Percentiles rank a stretch among this genome's conserved stretches.
Evolutionary conservation across 768 basidiomycete genomes (phyloP).

Genomic region (Podaxis carcinomalis): DNA sequence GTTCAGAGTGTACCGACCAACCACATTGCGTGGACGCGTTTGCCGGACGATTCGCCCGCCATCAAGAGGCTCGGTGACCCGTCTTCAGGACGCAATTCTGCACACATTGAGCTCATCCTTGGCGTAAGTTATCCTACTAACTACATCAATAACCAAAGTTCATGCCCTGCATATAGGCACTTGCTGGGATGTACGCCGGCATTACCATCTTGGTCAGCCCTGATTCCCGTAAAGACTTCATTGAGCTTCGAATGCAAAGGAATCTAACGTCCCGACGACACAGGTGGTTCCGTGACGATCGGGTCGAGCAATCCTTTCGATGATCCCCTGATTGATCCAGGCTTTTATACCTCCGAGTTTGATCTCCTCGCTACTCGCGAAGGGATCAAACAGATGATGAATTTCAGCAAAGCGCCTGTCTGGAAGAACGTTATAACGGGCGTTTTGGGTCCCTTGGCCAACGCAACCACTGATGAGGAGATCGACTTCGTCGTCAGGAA

Average conservation of each 20-base stretch:
- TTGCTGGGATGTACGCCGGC: conserved; percentile 18
- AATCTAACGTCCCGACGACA: not conserved
- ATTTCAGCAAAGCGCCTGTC: conserved; percentile 18
- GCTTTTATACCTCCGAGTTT: conserved; percentile 10
- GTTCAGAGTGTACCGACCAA: not conserved
- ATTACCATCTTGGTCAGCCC: conserved; percentile 22
- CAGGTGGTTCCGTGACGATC: conserved; percentile 19
- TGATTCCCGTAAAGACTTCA: conserved; percentile 17
- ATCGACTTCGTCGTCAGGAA: conserved; percentile 16
- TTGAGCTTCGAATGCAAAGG: not conserved
- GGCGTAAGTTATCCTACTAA: not conserved
- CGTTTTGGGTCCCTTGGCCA: conserved; percentile 2
- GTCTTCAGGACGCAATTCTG: conserved; percentile 8
- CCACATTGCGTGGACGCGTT: conserved; percentile 11
- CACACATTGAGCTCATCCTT: conserved; percentile 12
- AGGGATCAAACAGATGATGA: conserved; percentile 14
- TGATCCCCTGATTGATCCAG: conserved; percentile 17
- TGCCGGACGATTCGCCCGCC: conserved; percentile 3
- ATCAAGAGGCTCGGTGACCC: conserved; percentile 5
- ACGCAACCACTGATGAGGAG: conserved; percentile 11
- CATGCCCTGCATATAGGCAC: conserved; percentile 5
- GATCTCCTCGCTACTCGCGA: conserved; percentile 15
- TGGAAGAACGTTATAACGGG: conserved; percentile 16
- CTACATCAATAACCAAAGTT: not conserved
- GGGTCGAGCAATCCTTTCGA: conserved; percentile 21